phyloP scores from a whole-genome alignment of 2,329 filamentous ascomycete genomes.

The Teratosphaeria epicoccoides region DNA sequence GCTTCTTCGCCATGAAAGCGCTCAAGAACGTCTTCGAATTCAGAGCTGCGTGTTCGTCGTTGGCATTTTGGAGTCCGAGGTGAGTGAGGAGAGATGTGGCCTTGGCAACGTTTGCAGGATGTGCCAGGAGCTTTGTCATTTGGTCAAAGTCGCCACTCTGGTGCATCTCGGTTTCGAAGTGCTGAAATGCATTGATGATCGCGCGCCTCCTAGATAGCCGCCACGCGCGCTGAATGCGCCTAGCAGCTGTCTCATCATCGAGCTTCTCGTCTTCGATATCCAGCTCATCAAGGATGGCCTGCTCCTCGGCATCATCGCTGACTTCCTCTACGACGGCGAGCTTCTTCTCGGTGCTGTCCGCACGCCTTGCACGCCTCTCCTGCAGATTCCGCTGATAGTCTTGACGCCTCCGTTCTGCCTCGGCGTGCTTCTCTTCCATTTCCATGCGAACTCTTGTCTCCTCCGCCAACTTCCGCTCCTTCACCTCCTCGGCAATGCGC shows the following conservation, averaged over 20 bases:
- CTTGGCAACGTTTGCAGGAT: slow-evolving; percentile 53
- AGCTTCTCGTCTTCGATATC: slow-evolving; percentile 29
- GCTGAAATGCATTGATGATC: slow-evolving; percentile 54
- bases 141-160: slow-evolving; percentile 63
- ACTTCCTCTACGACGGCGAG: slow-evolving; percentile 40
- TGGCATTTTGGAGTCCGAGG: slow-evolving; percentile 49
- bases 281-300: slow-evolving; percentile 24
- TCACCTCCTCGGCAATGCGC: slow-evolving; percentile 70
- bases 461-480: slow-evolving; percentile 67
- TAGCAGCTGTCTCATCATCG: slow-evolving; percentile 51
- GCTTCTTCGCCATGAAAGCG: slow-evolving; percentile 68
- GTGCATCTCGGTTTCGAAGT: slow-evolving; percentile 37
- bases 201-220: slow-evolving; percentile 47
- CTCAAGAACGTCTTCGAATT: slow-evolving; percentile 69
- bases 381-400: slow-evolving; percentile 41
- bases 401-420: slow-evolving; percentile 60
- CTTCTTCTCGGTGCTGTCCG: slow-evolving; percentile 39
- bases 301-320: slow-evolving; percentile 34
- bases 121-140: slow-evolving; percentile 57
- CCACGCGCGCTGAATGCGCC: slow-evolving; percentile 62
- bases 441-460: slow-evolving; percentile 57
- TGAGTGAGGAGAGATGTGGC: slow-evolving; percentile 59
- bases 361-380: slow-evolving; percentile 33
- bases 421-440: slow-evolving; percentile 70
- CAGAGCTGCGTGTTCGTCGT: slow-evolving; percentile 53